Base-by-base conservation (phyloP, 2,329 filamentous ascomycete species). In the Cordyceps cicadae region DNA sequence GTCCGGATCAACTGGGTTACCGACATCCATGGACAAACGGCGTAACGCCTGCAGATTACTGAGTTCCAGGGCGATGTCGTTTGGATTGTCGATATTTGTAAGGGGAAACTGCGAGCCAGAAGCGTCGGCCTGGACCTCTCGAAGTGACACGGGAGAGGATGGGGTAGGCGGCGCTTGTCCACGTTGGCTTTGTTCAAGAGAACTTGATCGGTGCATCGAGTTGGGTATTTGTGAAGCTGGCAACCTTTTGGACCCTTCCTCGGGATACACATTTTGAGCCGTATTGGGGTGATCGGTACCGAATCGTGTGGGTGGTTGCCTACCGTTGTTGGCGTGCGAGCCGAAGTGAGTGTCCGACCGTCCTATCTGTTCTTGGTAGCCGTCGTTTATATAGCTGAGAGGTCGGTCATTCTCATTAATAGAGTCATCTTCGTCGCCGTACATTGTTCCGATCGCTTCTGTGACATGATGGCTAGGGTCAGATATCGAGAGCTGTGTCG, bases 401-500 rank as follows among this genome's bases (percentile, higher is more conserved):
- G 89, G 89, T 51, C 88, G 85, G 46, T 77, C 74, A 60, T 75
- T 74, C 62, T 78, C 77, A 17, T 74, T 83, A 65, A 84, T 81
- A 2, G 75, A 83, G 66, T 90, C 84, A 66, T 87, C 84, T 69
- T 85, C 84, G 70, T 90, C 88, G 69, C 89, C 90, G 75, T 97
- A 96, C 75, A 96, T 84, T 68, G 92, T 92, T 57, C 90, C 90
- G 74, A 96, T 96, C 62, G 91, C 89, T 74, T 96, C 92, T 61
- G 92, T 96, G 71, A 96, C 90, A 83, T 96, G 92, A 76, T 96
- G 91, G 76, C 83, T 91, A 63, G 92, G 89, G 75, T 96, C 92
- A 73, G 89, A 94, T 72, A 96, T 85, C 61, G 83, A 86, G 55
- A 85, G 76, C 68, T 84, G 81, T 69, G 75, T 81, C 63, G 74